Evolutionary conservation across 768 basidiomycete genomes (phyloP), one percentile per base, ranked within the genome.

Genomic region (Boletus vinaceobasis): DNA sequence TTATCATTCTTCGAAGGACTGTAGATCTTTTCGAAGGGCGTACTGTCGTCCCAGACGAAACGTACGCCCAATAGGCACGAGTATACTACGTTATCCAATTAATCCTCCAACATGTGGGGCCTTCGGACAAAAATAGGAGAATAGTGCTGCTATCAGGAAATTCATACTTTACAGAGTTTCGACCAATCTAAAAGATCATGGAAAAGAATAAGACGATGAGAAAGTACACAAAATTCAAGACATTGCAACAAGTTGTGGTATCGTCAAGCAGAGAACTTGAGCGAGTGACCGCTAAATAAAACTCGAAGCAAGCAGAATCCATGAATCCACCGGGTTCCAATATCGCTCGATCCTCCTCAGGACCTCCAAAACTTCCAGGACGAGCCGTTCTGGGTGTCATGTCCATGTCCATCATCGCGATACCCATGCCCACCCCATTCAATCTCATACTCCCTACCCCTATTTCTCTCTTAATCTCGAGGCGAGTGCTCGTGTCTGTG

Each of bases 1-100:
- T 68, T 93, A 48, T 90, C 86, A 17, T 93, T 94, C 69, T 94
- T 93, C 66, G 91, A 93, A 71, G 87, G 88, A 35, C 63, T 87
- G 32, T 89, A 68, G 68, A 36, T 40, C 3, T 38, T 9, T 23
- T 32, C 17, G 33, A 6, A 32, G 26, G 9, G 17, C 8, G 7
- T 4, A 21, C 31, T 42, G 21, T 11, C 15, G 14, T 32, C 32
- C 21, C 8, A 8, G 31, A 13, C 17, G 31, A 37, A 45, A 56
- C 38, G 38, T 38, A 9, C 5, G 43, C 17, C 8, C 29, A n/a
- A 36, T 42, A 46, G 43, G 36, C 37, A 42, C 19, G 27, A 31
- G 42, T 15, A 42, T 33, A 39, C 26, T 44, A 43, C 1, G 14
- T 52, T 48, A 35, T n/a, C 45, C 13, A 8, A 37, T 56, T 29